phyloP scores from a whole-genome alignment of 1,284 basidiomycete species.

The Meira nashicola region DNA sequence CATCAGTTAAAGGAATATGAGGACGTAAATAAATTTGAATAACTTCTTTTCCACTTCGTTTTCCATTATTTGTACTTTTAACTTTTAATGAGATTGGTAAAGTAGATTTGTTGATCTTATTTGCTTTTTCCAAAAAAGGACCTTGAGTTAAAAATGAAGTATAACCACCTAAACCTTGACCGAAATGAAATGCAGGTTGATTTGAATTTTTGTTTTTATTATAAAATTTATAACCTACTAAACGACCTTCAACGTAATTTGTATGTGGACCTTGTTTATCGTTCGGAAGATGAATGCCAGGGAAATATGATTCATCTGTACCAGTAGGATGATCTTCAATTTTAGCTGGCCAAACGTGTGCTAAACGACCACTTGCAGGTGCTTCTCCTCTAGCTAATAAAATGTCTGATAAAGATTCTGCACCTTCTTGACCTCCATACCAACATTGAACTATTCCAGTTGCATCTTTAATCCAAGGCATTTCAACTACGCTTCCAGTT shows the following conservation, averaged over 20 bases:
- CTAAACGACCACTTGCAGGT: conserved; percentile 12
- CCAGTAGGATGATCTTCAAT: conserved; percentile 15
- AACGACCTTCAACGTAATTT: conserved; percentile 11
- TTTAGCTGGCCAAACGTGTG: conserved; percentile 8
- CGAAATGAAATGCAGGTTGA: conserved; percentile 7
- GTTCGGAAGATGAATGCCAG: conserved; percentile 1
- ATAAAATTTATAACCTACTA: conserved; percentile 16
- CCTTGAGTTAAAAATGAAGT: conserved; percentile 13
- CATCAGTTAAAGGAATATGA: not conserved
- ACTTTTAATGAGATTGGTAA: not conserved
- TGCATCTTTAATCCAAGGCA: conserved; percentile 12
- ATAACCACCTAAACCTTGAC: conserved; percentile 15
- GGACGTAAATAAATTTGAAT: conserved; percentile 11
- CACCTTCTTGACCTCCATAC: conserved; percentile 18
- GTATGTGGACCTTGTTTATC: conserved; percentile 8
- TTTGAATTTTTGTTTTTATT: not conserved
- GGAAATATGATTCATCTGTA: not conserved
- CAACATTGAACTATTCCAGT: conserved; percentile 13
- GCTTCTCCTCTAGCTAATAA: conserved; percentile 9
- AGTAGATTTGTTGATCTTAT: not conserved
- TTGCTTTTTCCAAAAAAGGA: not conserved
- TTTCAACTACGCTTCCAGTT: conserved; percentile 12
- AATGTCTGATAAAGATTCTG: conserved; percentile 6
- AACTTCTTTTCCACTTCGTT: conserved; percentile 14
- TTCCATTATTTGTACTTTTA: conserved; percentile 13